Base-by-base conservation (phyloP, 164 flowering plant species). In the Chimonanthus praecox region DNA sequence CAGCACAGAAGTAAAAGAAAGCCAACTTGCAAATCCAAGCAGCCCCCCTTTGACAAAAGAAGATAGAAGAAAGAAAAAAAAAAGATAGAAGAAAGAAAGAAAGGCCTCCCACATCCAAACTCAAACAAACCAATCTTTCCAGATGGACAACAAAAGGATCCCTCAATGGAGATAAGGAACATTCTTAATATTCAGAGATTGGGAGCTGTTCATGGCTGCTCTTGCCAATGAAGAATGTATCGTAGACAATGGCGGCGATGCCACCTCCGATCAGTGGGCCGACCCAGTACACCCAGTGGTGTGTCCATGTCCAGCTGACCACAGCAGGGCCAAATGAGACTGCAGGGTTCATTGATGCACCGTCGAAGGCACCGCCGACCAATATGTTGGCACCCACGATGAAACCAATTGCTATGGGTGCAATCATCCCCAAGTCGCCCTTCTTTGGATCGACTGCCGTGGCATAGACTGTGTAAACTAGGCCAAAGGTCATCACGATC, bases 271-370 rank as follows among this genome's bases (percentile, higher is more conserved):
- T 67, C 45, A 82, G 70, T 8, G 87, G 85, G 16, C 87, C 87
- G 7, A 82, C 67, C 87, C 87, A 84, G 70, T 84, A 84, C 49
- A 84, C 84, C 85, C 87, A 84, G 73, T 84, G 87, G 78, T 74
- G 47, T 21, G 69, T 58, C 87, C 85, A 84, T 33, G 84, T 78
- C 87, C 87, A 84, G 73, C 85, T 82, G 43, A 84, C 82, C 4
- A 84, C 80, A 13, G 85, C 87, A 2, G 87, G 87, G 2, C 87
- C 87, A 33, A 84, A 84, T 0, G 85, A 79, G 13, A 81, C 83
- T 2, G 87, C 84, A 21, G 87, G 87, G 78, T 84, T 84, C 87
- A 84, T 84, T 44, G 87, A 82, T 0, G 87, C 87, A 51, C 87
- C 87, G 51, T 84, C 84, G 20, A 82, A 84, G 54, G 87, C 87